Percentiles rank a stretch among this genome's conserved stretches.
Conservation (phyloP, 2,329 filamentous ascomycete genomes). For the Aspergillus pseudonomiae region DNA sequence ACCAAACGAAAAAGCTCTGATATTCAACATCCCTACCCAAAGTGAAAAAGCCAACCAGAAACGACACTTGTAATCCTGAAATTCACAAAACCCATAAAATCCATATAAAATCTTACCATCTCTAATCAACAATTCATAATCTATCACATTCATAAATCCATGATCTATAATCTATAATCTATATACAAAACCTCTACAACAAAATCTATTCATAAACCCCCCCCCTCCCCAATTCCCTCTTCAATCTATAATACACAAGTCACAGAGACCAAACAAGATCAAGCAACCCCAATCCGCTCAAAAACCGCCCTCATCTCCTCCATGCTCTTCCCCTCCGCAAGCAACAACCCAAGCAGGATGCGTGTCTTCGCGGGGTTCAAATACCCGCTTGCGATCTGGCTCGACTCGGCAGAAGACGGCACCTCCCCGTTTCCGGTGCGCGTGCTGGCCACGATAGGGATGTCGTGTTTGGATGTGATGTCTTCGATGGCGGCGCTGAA, state of each 20-base stretch:
- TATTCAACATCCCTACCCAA: too few relatives aligned
- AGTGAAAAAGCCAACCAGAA: too few relatives aligned
- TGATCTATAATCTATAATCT: not conserved
- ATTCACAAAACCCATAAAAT: too few relatives aligned
- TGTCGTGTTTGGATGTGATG: constrained; percentile 16
- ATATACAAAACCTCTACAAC: not conserved
- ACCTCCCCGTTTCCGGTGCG: constrained; percentile 31
- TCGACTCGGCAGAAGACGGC: constrained; percentile 20
- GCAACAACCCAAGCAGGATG: constrained; percentile 21
- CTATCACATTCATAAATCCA: not conserved
- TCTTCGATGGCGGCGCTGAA: constrained; percentile 22
- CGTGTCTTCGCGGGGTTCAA: constrained; percentile 24
- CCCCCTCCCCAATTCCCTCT: too few relatives aligned
- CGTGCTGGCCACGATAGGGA: constrained; percentile 28
- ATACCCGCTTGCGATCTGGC: constrained; percentile 26
- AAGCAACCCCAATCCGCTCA: constrained; percentile 10
- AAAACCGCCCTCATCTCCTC: constrained; percentile 19
- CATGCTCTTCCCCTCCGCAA: constrained; percentile 16
- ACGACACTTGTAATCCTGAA: too few relatives aligned
- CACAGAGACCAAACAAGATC: not conserved
- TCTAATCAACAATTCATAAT: too few relatives aligned
- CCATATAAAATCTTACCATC: too few relatives aligned
- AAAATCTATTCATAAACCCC: not conserved
- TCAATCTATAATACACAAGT: not conserved
- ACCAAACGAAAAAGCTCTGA: too few relatives aligned